Base-by-base conservation (phyloP, 208 protist species). In the Leptomonas pyrrhocoris region DNA sequence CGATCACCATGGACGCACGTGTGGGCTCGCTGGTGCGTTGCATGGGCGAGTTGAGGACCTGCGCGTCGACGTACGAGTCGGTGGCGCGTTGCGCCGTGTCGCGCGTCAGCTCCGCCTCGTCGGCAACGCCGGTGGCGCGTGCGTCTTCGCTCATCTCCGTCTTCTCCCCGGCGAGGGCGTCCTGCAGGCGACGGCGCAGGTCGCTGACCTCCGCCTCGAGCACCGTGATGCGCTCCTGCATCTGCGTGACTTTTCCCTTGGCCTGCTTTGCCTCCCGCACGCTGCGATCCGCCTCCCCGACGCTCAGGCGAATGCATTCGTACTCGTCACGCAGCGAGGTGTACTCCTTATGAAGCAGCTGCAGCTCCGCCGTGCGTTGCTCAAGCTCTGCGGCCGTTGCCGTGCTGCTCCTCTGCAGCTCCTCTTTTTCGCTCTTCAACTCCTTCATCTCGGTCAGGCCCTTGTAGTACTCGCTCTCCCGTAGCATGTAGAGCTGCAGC, bases 291-390 rank as follows among this genome's bases (percentile, higher is more conserved):
- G 83, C 79, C 58, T 90, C 88, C 8, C 23, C 46, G 16, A 65
- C 65, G 18, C 72, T 82, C 16, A 75, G 65, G 38, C 80, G 83
- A 21, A 90, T 59, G 1, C 68, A 49, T 19, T 84, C 73, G 63
- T 84, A 83, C 68, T 89, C 88, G 28, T 93, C 80, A 5, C 81
- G 74, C 25, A 88, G 84, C 15, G 82, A 77, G 0, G 78, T 76
- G 68, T 90, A 90, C 57, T 90, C 84, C 68, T 85, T 89, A 40
- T 78, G 80, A 21, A 93, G 40, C 58, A 88, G 73, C 31, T 70
- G 72, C 49, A 90, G 60, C 55, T 89, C 82, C n/a, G 69, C 71
- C 40, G 81, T 84, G 59, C 68, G 77, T 53, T 87, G 68, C 50
- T 54, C 64, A 25, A 84, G 68, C n/a, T 76, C 70, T 5, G 80